Percentiles rank a stretch among this genome's conserved stretches.
These are phyloP conservation scores for Penicillium chermesinum DNA, from an alignment of 495 filamentous ascomycete species.

Conservation along the genomic window DNA sequence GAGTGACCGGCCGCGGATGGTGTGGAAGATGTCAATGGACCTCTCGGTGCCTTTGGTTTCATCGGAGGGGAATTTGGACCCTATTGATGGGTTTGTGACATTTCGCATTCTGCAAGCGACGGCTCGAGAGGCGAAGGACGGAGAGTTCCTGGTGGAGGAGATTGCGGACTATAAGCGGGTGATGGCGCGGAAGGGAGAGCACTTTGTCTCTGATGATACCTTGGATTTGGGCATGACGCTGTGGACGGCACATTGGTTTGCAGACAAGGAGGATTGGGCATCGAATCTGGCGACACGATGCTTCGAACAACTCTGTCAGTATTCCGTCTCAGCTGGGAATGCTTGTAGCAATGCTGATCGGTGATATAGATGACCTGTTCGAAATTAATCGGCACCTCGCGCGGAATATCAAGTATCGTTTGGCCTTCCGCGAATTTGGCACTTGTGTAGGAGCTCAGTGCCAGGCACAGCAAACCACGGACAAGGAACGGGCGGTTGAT, in stretches of 20 bases:
- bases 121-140: constrained; percentile 24
- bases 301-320: constrained; percentile 42
- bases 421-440: constrained; percentile 64
- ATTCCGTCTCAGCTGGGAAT: not conserved
- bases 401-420: constrained; percentile 35
- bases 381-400: constrained; percentile 38
- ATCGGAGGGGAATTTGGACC: constrained; percentile 57
- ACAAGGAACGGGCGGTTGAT: constrained; percentile 40
- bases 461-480: constrained; percentile 31
- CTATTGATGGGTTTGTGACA: constrained; percentile 55
- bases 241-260: constrained; percentile 58
- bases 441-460: constrained; percentile 53
- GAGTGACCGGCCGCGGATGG: constrained; percentile 41
- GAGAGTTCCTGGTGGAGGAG: constrained; percentile 41
- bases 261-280: constrained; percentile 50
- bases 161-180: constrained; percentile 55
- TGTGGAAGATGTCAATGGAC: constrained; percentile 60
- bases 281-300: constrained; percentile 36
- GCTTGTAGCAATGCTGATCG: not conserved
- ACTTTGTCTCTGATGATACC: constrained; percentile 48
- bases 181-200: constrained; percentile 45
- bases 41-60: constrained; percentile 46
- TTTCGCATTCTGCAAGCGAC: constrained; percentile 50
- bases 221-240: constrained; percentile 63
- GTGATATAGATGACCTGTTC: constrained; percentile 35